Conservation (phyloP, 176 grass and related monocot species). For the Zizania latifolia region DNA sequence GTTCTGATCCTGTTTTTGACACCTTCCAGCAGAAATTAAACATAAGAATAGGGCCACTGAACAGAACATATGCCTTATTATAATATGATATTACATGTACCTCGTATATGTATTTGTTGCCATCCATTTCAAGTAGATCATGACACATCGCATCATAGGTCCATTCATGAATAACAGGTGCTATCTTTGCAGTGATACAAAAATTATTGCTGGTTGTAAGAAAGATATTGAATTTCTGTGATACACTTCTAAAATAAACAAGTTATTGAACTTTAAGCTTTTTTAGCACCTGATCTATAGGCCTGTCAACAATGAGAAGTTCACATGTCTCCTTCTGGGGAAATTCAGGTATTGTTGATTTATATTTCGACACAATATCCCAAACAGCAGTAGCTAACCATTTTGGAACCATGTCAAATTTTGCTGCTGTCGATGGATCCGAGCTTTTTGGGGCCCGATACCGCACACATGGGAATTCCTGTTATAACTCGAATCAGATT, state of each 20-base stretch:
- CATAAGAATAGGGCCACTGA: conserved; percentile 5
- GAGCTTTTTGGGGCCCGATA: conserved; percentile 72
- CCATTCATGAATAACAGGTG: conserved; percentile 98
- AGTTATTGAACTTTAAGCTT: background rate
- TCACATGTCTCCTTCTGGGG: conserved; percentile 98
- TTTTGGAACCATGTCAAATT: conserved; percentile 67
- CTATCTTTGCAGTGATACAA: conserved; percentile 62
- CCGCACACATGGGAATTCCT: conserved; percentile 84
- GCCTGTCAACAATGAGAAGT: conserved; percentile 76
- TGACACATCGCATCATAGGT: conserved; percentile 96
- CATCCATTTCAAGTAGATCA: conserved; percentile 89
- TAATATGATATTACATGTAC: conserved; percentile 33
- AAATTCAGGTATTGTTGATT: conserved; percentile 82
- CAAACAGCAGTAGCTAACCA: conserved; percentile 76
- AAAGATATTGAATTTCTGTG: conserved; percentile 9
- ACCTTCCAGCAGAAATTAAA: conserved; percentile 54
- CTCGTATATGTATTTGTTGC: conserved; percentile 90
- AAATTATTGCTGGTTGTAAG: conserved; percentile 34
- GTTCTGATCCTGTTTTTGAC: conserved; percentile 46
- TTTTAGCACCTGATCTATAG: conserved; percentile 83
- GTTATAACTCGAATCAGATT: conserved; percentile 17
- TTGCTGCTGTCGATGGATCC: conserved; percentile 33
- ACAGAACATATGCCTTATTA: background rate
- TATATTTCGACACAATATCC: conserved; percentile 81
- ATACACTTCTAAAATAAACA: background rate